phyloP scores from a whole-genome alignment of 2,329 filamentous ascomycete species.

The Trichoderma semiorbis region DNA sequence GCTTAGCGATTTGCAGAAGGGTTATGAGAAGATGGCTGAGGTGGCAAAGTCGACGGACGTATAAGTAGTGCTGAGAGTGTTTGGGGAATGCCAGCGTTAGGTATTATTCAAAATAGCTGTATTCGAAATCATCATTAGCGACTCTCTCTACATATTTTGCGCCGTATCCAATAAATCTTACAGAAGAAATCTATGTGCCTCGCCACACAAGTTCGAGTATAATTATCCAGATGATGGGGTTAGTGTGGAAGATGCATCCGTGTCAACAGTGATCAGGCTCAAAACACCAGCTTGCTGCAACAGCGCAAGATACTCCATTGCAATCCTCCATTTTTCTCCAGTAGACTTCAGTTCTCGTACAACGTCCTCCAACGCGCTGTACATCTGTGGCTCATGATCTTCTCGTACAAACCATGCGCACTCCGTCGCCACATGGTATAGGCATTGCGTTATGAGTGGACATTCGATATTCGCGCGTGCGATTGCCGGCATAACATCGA shows the following conservation, averaged over 20 bases:
- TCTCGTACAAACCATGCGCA: slow-evolving; percentile 11
- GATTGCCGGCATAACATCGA: neutral
- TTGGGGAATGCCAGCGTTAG: neutral
- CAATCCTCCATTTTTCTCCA: neutral
- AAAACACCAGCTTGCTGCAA: neutral
- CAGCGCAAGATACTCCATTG: neutral
- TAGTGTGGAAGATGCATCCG: neutral
- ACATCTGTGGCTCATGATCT: slow-evolving; percentile 4
- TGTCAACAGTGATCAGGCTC: neutral
- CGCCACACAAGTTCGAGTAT: neutral
- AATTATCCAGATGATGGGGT: slow-evolving; percentile 4
- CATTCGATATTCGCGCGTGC: slow-evolving; percentile 7
- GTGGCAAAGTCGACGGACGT: neutral
- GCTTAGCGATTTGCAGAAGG: neutral
- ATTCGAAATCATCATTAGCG: neutral
- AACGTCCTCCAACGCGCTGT: slow-evolving; percentile 6
- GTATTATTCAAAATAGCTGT: neutral
- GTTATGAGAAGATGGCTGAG: neutral
- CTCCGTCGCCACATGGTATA: slow-evolving; percentile 6
- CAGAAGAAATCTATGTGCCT: neutral
- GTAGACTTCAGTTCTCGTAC: neutral
- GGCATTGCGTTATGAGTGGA: neutral
- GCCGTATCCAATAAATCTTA: neutral
- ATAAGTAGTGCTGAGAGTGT: neutral
- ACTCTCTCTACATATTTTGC: neutral